Percentiles rank a stretch among this genome's conserved stretches.
phyloP scores from a whole-genome alignment of 2,329 filamentous ascomycete genomes.

The Stachybotrys echinatus region DNA sequence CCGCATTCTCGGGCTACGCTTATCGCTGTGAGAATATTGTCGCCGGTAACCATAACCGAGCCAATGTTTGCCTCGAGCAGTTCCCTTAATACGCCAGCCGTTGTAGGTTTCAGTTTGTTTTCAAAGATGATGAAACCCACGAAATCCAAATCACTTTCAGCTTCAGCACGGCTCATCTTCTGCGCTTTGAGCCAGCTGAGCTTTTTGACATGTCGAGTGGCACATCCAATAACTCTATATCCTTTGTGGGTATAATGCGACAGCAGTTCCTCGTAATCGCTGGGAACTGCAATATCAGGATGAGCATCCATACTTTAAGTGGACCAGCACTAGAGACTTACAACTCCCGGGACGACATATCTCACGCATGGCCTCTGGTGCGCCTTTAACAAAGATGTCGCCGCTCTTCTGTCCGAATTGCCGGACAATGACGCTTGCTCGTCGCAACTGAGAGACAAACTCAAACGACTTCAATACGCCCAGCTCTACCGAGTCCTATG shows the following conservation, averaged over 20 bases:
- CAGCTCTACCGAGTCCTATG: slow-evolving; percentile 69
- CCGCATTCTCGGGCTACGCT: slow-evolving; percentile 90
- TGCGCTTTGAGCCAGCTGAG: slow-evolving; percentile 92
- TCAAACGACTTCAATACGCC: slow-evolving; percentile 91
- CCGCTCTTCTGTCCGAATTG: slow-evolving; percentile 81
- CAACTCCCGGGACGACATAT: slow-evolving; percentile 81
- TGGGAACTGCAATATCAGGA: slow-evolving; percentile 52
- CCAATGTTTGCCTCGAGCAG: slow-evolving; percentile 78
- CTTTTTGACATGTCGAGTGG: slow-evolving; percentile 80
- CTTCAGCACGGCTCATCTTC: slow-evolving; percentile 84
- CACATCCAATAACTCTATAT: slow-evolving; percentile 93
- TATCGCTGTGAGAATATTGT: slow-evolving; percentile 95
- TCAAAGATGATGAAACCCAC: slow-evolving; percentile 97
- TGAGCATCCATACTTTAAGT: slow-evolving; percentile 6
- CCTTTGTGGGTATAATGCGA: slow-evolving; percentile 92
- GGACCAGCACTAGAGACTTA: slow-evolving; percentile 33
- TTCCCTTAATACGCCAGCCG: slow-evolving; percentile 75
- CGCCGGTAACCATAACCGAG: slow-evolving; percentile 93
- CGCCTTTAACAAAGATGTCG: slow-evolving; percentile 91
- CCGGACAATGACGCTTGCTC: slow-evolving; percentile 88
- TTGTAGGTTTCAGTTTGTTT: slow-evolving; percentile 93
- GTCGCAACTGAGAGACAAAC: slow-evolving; percentile 86
- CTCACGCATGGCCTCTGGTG: slow-evolving; percentile 91
- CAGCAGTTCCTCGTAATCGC: slow-evolving; percentile 84
- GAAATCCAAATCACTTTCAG: slow-evolving; percentile 79